Evolutionary conservation across 2,329 filamentous ascomycete species (phyloP), one percentile per base, ranked within the genome.

Genomic region (Penicillium olsonii): DNA sequence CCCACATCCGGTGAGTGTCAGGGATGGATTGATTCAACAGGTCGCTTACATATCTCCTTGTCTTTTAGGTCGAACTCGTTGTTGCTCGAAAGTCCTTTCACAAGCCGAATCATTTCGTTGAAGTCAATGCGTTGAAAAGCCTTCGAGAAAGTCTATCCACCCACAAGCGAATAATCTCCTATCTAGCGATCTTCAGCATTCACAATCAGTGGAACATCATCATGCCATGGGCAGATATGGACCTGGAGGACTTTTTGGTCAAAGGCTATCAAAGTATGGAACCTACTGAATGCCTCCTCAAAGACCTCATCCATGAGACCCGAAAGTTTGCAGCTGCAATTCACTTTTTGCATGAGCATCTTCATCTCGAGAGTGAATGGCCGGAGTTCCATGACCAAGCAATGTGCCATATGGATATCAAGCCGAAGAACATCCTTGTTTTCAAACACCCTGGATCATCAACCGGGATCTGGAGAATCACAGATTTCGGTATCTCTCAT

Each of bases 401-500:
- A 18, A 34, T 43, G 2, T 35, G 29, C 4, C 41, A 43, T 9
- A 15, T 18, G n/a, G 41, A 43, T 35, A 18, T 43, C 29, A 43
- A 43, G 12, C 41, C 41, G 4, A 5, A 2, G 14, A 64, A 63
- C 26, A 59, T 65, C 18, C 46, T 65, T 2, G 45, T 64, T 2
- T 61, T 55, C 15, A 26, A 27, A 10, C 11, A 5, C 3, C 14
- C 35, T 3, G 27, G 20, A 3, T 24, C 37, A 2, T 40, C 42
- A 5, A 59, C 60, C 2, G 60, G 62, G 10, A 50, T 48, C 17
- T 64, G 62, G 62, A 60, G 50, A 44, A 63, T 65, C 12, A 38
- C 52, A 1, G 61, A 65, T 40, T 65, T 65, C 31, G 60, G 61
- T 4, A 50, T 60, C 7, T 63, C 61, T 5, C 22, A 9, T 3